Percentiles rank a stretch among this genome's conserved stretches.
Evolutionary conservation across 306 rosid genomes (phyloP).

Genomic region (Acacia melanoxylon): DNA sequence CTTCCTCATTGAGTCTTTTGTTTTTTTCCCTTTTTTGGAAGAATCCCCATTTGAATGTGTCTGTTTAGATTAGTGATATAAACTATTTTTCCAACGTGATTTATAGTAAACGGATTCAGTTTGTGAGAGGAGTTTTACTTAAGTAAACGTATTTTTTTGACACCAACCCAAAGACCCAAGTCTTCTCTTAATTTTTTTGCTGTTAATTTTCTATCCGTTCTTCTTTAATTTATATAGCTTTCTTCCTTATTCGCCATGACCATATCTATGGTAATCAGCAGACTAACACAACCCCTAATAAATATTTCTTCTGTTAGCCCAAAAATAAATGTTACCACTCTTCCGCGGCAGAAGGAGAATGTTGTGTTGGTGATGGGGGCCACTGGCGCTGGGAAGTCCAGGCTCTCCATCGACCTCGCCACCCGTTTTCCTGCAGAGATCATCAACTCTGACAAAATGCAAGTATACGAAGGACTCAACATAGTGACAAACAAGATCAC

Average conservation of each 20-base stretch:
- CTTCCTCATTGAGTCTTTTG: not conserved
- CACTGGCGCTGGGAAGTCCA: constrained; percentile 70
- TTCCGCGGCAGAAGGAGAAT: constrained; percentile 52
- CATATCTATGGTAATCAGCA: constrained; percentile 42
- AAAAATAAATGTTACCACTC: constrained; percentile 27
- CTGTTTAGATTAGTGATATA: not conserved
- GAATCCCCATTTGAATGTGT: not conserved
- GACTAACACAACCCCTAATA: constrained; percentile 33
- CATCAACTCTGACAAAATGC: constrained; percentile 79
- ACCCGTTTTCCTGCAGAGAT: constrained; percentile 50
- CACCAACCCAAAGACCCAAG: no score
- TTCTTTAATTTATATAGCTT: not conserved
- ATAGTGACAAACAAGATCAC: constrained; percentile 63
- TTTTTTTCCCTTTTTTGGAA: not conserved
- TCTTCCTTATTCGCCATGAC: constrained; percentile 19
- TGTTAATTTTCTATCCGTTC: not conserved
- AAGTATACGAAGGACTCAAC: constrained; percentile 66
- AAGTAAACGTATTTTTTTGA: no score
- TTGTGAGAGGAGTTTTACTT: no score
- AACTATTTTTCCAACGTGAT: no score
- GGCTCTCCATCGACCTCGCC: constrained; percentile 66
- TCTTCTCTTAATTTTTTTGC: not conserved
- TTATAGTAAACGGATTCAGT: no score
- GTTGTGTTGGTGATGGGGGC: constrained; percentile 74
- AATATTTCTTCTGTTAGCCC: constrained; percentile 38